phyloP scores from a whole-genome alignment of 768 basidiomycete genomes.

The Collybiopsis luxurians region DNA sequence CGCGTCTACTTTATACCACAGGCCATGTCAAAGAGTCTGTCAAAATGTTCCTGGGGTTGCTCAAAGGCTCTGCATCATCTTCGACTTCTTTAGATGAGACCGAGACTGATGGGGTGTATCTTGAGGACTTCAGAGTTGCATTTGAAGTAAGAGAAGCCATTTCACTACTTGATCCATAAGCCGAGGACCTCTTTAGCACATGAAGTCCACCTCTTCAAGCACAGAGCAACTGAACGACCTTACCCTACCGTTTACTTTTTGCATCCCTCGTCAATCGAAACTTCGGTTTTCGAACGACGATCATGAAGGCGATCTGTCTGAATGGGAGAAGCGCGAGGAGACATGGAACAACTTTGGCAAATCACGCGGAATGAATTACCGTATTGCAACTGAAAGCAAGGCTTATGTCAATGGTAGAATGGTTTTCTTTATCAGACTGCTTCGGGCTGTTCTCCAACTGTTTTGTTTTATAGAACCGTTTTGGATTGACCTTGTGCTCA shows the following conservation, averaged over 20 bases:
- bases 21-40: constrained; percentile 81
- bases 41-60: constrained; percentile 68
- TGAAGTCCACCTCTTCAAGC: background rate
- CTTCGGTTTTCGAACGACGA: constrained; percentile 56
- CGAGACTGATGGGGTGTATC: constrained; percentile 62
- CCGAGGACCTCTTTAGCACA: constrained; percentile 2
- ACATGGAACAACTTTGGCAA: constrained; percentile 64
- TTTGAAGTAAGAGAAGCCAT: constrained; percentile 56
- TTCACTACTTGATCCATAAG: background rate
- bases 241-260: constrained; percentile 66
- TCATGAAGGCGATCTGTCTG: constrained; percentile 35
- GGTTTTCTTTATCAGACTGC: constrained; percentile 8
- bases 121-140: constrained; percentile 90
- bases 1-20: constrained; percentile 86
- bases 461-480: constrained; percentile 53
- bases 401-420: constrained; percentile 60
- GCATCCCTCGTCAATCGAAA: constrained; percentile 51
- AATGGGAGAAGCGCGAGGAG: constrained; percentile 67
- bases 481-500: constrained; percentile 69
- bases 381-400: constrained; percentile 51
- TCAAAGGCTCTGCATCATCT: constrained; percentile 42
- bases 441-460: background rate
- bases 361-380: constrained; percentile 48
- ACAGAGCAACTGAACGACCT: constrained; percentile 30
- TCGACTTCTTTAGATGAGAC: constrained; percentile 15